Conservation (phyloP, 441 rosid species). For the Daphne laureola region DNA sequence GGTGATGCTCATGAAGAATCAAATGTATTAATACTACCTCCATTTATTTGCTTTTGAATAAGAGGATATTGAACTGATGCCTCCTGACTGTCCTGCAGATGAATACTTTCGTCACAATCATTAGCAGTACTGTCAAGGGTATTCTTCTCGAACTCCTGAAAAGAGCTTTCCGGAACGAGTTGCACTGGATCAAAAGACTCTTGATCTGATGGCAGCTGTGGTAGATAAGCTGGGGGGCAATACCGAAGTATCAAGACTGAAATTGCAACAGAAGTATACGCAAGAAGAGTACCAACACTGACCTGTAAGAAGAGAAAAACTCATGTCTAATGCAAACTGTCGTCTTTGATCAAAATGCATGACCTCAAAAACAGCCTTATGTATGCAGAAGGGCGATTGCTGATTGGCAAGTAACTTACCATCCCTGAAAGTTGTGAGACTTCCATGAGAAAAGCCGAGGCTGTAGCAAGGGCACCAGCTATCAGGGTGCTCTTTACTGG, state of each 20-base stretch:
- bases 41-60: slow-evolving; percentile 27
- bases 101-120: slow-evolving; percentile 18
- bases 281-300: slow-evolving; percentile 85
- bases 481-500: slow-evolving; percentile 74
- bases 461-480: slow-evolving; percentile 59
- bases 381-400: too few species aligned
- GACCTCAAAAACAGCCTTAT: too few species aligned
- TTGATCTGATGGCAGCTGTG: slow-evolving; percentile 48
- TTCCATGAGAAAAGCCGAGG: slow-evolving; percentile 76
- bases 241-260: slow-evolving; percentile 77
- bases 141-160: slow-evolving; percentile 15
- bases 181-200: slow-evolving; percentile 28
- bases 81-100: slow-evolving; percentile 18
- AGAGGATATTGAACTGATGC: slow-evolving; percentile 33
- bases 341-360: too few species aligned
- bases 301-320: slow-evolving; percentile 40
- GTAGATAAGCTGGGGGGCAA: slow-evolving; percentile 72
- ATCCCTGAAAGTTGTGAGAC: slow-evolving; percentile 81
- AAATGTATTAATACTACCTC: slow-evolving; percentile 25
- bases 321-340: neutral
- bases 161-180: slow-evolving; percentile 13
- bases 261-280: slow-evolving; percentile 72
- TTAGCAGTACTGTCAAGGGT: slow-evolving; percentile 16
- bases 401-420: slow-evolving; percentile 37
- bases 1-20: too few species aligned